Evolutionary conservation across 768 basidiomycete species (phyloP).

Genomic region (Cystobasidiopsis lactophilus): DNA sequence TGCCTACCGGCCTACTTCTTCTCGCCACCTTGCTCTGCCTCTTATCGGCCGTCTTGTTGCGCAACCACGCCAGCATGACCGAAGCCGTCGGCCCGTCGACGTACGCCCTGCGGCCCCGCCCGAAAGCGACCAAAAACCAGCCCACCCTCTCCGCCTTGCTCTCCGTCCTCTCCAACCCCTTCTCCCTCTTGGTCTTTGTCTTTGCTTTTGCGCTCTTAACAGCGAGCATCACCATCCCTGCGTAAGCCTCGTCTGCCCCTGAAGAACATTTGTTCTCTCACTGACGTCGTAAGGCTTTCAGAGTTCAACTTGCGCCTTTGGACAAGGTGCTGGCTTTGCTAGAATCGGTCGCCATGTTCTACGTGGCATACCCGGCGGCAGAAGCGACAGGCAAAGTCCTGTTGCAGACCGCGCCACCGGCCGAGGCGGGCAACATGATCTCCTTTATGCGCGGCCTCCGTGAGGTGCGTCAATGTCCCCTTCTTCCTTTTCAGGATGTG

Average conservation of each 20-base stretch:
- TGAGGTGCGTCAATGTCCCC: constrained; percentile 35
- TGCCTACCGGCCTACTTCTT: constrained; percentile 8
- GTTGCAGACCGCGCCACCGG: constrained; percentile 59
- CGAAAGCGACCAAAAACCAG: background rate
- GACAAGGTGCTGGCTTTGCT: constrained; percentile 67
- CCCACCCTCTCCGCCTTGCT: background rate
- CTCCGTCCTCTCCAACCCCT: constrained; percentile 46
- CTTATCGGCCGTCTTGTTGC: constrained; percentile 1
- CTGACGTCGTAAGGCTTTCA: background rate
- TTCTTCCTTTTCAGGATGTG: constrained; percentile 6
- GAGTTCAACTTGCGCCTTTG: constrained; percentile 27
- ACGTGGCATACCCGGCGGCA: constrained; percentile 63
- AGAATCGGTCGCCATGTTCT: constrained; percentile 55
- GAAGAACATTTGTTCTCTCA: background rate
- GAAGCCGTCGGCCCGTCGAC: constrained; percentile 10
- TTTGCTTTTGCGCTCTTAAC: constrained; percentile 37
- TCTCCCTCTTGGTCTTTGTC: constrained; percentile 40
- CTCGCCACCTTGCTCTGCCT: constrained; percentile 3
- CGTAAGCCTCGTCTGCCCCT: constrained; percentile 29
- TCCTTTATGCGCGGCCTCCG: constrained; percentile 56
- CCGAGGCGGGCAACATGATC: constrained; percentile 42
- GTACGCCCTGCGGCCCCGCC: constrained; percentile 8
- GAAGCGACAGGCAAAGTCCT: constrained; percentile 63
- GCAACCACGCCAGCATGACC: constrained; percentile 11
- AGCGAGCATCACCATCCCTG: constrained; percentile 35